Evolutionary conservation across 2,329 filamentous ascomycete species (phyloP), one percentile per base, ranked within the genome.

Genomic region (Pestalotiopsis sp.): DNA sequence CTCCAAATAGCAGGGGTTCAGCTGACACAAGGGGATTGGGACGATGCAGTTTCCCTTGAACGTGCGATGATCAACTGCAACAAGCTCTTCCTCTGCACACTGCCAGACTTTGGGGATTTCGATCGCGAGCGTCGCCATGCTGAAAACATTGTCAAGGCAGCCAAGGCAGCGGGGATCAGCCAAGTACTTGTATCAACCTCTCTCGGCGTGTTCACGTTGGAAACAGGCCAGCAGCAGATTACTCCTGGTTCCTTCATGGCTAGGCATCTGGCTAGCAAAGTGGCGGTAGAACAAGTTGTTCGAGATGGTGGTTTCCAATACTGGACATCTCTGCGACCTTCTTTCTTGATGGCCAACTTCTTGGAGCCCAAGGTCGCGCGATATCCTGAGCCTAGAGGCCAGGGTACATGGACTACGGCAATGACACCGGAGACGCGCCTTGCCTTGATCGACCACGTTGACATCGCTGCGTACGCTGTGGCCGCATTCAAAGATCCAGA

Each of bases 71-170:
- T 68, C 3, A 77, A 76, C 65, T 79, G 79, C 69, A 69, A 71
- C 5, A 69, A 74, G 60, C 70, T 81, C 61, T 83, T 81, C 66
- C 71, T 82, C 23, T 78, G 79, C 69, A 70, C 81, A 11, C 72
- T 73, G 64, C 76, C 79, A 4, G 70, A 75, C 73, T 76, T 82
- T 61, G 60, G 64, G 7, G 78, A 83, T 68, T 64, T 71, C 3
- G 61, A 66, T 27, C 69, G 69, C 65, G 79, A 83, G 66, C 70
- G 72, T 31, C 72, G 70, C 39, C 77, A 76, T 69, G 79, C 76
- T 14, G 68, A 71, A 45, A 70, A 68, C 60, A 78, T 82, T 65
- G 72, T 83, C 49, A 67, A 79, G 36, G 74, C 82, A 38, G 81
- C 82, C 39, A 77, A 76, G 11, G 77, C 77, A 12, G 13, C 20